These are phyloP conservation scores for Botryotinia narcissicola DNA, from an alignment of 2,329 filamentous ascomycete species.

Conservation along the genomic window DNA sequence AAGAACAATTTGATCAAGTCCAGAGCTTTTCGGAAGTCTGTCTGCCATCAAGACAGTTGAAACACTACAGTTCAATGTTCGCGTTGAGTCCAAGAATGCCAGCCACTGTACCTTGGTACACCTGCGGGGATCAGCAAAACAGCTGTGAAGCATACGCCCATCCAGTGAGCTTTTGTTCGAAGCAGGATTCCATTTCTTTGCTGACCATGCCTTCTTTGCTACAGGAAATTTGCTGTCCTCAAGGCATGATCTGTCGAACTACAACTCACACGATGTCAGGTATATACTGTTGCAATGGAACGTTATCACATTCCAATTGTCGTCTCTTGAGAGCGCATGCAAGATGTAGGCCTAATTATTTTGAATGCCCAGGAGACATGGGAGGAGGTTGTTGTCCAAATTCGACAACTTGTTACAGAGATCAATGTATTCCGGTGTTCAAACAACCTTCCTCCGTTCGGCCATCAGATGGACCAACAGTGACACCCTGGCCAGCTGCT, in stretches of 20 bases:
- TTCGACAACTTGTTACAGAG: slow-evolving; percentile 17
- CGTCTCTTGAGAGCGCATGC: slow-evolving; percentile 26
- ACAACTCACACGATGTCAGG: slow-evolving; percentile 29
- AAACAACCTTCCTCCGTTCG: slow-evolving; percentile 15
- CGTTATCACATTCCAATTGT: slow-evolving; percentile 25
- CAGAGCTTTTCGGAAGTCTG: slow-evolving; percentile 21
- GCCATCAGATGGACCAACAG: slow-evolving; percentile 27
- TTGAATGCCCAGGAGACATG: slow-evolving; percentile 31
- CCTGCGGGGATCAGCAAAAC: slow-evolving; percentile 36
- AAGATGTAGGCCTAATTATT: slow-evolving; percentile 27
- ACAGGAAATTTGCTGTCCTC: slow-evolving; percentile 37
- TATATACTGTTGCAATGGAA: slow-evolving; percentile 35
- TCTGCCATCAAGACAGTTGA: slow-evolving; percentile 30
- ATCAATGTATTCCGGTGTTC: slow-evolving; percentile 26
- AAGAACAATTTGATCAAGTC: neutral
- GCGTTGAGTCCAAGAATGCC: slow-evolving; percentile 7
- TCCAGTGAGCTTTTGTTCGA: slow-evolving; percentile 26
- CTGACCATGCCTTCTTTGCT: neutral
- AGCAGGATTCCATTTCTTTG: neutral
- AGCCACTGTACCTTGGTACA: slow-evolving; percentile 32
- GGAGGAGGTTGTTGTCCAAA: slow-evolving; percentile 35
- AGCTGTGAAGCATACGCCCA: slow-evolving; percentile 34
- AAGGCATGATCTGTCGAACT: slow-evolving; percentile 29
- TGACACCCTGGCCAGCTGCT: slow-evolving; percentile 22
- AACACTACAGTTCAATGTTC: slow-evolving; percentile 7